These are phyloP conservation scores for Ascochyta rabiei DNA, from an alignment of 2,329 filamentous ascomycete species.

Conservation along the genomic window DNA sequence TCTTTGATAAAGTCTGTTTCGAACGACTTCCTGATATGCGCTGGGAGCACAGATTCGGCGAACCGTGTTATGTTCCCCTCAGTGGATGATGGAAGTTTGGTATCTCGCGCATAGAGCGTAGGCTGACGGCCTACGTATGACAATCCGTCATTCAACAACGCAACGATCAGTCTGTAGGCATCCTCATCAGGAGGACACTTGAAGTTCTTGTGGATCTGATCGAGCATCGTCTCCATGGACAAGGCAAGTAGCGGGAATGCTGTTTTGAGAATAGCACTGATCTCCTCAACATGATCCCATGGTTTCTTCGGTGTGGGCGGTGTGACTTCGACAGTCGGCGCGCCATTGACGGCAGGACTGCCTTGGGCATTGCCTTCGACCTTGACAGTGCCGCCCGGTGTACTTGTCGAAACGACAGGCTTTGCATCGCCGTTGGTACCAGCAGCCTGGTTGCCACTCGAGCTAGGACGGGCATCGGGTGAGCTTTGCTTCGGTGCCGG, in stretches of 20 bases:
- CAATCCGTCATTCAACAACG: conserved; percentile 90
- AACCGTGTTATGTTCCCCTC: conserved; percentile 97
- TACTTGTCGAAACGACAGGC: conserved; percentile 56
- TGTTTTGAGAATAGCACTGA: conserved; percentile 94
- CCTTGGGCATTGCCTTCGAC: conserved; percentile 45
- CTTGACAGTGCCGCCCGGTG: conserved; percentile 48
- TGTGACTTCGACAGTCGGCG: conserved; percentile 28
- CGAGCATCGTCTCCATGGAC: conserved; percentile 99
- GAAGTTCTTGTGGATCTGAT: conserved; percentile 98
- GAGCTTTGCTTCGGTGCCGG: conserved; percentile 47
- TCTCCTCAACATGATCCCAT: conserved; percentile 96
- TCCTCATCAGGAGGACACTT: conserved; percentile 99
- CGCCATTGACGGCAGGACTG: conserved; percentile 35
- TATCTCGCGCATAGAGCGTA: conserved; percentile 83
- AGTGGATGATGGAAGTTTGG: conserved; percentile 86
- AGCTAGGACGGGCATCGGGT: conserved; percentile 41
- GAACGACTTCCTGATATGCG: conserved; percentile 94
- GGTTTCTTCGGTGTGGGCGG: conserved; percentile 67
- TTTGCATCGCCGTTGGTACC: conserved; percentile 53
- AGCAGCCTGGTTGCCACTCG: conserved; percentile 40
- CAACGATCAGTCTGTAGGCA: conserved; percentile 96
- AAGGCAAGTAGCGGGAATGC: conserved; percentile 93
- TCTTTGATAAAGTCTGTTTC: conserved; percentile 95
- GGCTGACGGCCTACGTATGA: conserved; percentile 91
- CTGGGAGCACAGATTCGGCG: conserved; percentile 91